phyloP scores from a whole-genome alignment of 2,329 filamentous ascomycete species.

The Cercospora brassicicola region DNA sequence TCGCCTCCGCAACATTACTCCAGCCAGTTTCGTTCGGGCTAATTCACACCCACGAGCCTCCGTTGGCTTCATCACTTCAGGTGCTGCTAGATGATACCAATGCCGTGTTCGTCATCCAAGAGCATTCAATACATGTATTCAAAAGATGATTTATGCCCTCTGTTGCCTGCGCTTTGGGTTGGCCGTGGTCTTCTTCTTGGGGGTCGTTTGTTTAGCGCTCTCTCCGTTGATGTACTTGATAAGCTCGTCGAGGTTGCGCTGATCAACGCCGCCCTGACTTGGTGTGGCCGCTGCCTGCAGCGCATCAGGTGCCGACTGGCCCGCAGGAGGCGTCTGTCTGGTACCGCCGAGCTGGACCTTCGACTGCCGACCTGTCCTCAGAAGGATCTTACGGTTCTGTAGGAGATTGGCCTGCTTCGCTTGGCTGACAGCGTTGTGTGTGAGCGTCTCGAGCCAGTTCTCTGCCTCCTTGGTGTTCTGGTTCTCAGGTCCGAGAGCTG shows the following conservation, averaged over 20 bases:
- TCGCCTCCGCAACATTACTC: background rate
- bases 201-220: constrained; percentile 42
- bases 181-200: constrained; percentile 51
- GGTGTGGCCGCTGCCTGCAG: constrained; percentile 13
- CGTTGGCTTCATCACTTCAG: background rate
- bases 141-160: constrained; percentile 13
- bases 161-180: constrained; percentile 46
- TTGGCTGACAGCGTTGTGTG: constrained; percentile 89
- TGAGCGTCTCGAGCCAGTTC: constrained; percentile 93
- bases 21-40: no score
- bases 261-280: constrained; percentile 42
- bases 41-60: background rate
- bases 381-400: constrained; percentile 31
- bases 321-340: constrained; percentile 62
- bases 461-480: constrained; percentile 98
- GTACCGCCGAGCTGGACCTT: constrained; percentile 56
- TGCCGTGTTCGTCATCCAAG: background rate
- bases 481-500: constrained; percentile 81
- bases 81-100: background rate
- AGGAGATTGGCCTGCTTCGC: constrained; percentile 73
- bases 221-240: constrained; percentile 89
- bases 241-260: constrained; percentile 85
- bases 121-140: background rate
- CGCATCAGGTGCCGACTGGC: constrained; percentile 21
- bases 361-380: constrained; percentile 40